Evolutionary conservation across 163 green algal species (phyloP).

Genomic region (Scenedesmus sp.): DNA sequence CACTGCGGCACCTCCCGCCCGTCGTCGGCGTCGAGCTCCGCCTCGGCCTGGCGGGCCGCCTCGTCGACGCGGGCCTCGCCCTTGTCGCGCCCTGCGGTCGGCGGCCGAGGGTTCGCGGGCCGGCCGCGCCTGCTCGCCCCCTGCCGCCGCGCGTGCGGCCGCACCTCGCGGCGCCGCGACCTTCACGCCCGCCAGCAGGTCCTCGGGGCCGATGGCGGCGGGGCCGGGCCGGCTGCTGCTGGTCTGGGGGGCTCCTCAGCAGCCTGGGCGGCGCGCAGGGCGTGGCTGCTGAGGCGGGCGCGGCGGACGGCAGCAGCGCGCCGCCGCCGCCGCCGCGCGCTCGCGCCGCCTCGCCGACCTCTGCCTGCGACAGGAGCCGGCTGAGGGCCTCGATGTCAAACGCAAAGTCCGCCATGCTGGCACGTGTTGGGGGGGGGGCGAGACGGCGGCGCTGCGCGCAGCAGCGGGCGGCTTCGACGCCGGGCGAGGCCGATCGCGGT

Average conservation of each 20-base stretch:
- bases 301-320: neutral
- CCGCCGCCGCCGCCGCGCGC: no score
- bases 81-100: constrained; percentile 12
- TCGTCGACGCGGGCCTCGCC: no score
- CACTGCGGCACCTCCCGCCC: constrained; percentile 52
- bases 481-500: no score
- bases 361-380: no score
- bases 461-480: no score
- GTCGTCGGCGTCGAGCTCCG: constrained; percentile 67
- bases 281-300: neutral
- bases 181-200: constrained; percentile 63
- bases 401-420: no score
- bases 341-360: no score
- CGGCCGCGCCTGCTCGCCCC: no score
- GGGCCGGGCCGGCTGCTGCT: constrained; percentile 39
- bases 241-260: neutral
- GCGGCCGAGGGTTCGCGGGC: neutral
- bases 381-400: constrained; percentile 52
- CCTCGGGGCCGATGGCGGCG: constrained; percentile 55
- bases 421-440: no score
- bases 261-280: constrained; percentile 1
- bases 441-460: no score
- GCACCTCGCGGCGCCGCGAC: constrained; percentile 58
- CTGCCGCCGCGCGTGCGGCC: neutral
- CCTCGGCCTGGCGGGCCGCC: constrained; percentile 4